Percentiles rank a stretch among this genome's conserved stretches.
phyloP scores from a whole-genome alignment of 176 grass and related monocot genomes.

The Eleusine indica region DNA sequence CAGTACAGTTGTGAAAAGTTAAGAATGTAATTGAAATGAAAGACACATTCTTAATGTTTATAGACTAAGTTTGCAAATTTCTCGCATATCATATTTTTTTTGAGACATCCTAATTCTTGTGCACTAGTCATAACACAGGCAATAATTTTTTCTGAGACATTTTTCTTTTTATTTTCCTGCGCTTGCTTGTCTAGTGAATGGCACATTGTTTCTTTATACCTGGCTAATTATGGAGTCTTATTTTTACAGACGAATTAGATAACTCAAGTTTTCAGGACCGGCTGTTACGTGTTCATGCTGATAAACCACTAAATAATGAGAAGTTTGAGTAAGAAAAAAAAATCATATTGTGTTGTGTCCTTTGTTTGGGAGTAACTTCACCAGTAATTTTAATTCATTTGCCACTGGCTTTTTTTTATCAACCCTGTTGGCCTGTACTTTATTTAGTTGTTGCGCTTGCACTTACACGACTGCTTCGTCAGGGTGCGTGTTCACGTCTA shows the following conservation, averaged over 20 bases:
- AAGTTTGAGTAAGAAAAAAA: constrained; percentile 70
- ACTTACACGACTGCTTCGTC: constrained; percentile 77
- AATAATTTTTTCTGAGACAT: neutral
- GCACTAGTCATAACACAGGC: neutral
- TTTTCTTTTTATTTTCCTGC: neutral
- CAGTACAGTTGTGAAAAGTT: neutral
- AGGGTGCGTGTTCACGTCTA: constrained; percentile 17
- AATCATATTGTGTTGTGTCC: constrained; percentile 4
- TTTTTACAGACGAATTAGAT: constrained; percentile 77
- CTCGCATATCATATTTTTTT: neutral
- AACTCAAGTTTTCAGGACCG: constrained; percentile 96
- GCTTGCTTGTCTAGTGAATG: constrained; percentile 24
- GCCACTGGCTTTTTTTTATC: neutral
- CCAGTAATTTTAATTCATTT: constrained; percentile 25
- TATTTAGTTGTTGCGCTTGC: constrained; percentile 30
- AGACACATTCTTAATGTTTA: neutral
- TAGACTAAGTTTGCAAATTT: neutral
- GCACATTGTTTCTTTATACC: neutral
- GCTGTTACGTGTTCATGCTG: constrained; percentile 78
- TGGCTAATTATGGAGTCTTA: neutral
- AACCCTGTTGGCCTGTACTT: too few species aligned
- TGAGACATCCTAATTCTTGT: neutral
- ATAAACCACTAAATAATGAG: constrained; percentile 77
- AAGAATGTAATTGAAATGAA: too few species aligned
- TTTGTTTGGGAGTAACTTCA: constrained; percentile 31